Evolutionary conservation across 768 basidiomycete species (phyloP), one percentile per base, ranked within the genome.

Genomic region (Mycena olivaceomarginata): DNA sequence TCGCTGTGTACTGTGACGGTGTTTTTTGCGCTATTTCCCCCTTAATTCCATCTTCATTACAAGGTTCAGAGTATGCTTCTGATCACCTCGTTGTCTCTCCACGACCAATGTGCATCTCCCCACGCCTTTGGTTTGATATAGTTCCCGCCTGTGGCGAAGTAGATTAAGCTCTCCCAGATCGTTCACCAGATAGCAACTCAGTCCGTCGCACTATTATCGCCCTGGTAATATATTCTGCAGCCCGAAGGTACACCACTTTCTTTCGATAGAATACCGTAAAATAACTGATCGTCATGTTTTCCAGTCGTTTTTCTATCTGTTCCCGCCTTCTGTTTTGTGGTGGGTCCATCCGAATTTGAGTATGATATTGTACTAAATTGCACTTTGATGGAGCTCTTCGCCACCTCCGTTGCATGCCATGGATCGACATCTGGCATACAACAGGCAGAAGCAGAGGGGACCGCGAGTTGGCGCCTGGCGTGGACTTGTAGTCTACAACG

Each of bases 301-400:
- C 53, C 53, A 12, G 53, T 56, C n/a, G 22, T 56, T 56, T 56
- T n/a, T 56, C n/a, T 56, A 56, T 25, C n/a, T 22, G 53, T 22
- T 56, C 53, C n/a, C 53, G 53, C 53, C 53, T 22, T 56, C 25
- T 56, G n/a, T 56, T 25, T 22, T 56, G 22, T 56, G 53, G 53
- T 56, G 12, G 53, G 53, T 56, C 53, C 53, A 56, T 56, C n/a
- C 53, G 53, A 22, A 56, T 56, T 56, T 56, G 53, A 20, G 53
- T 22, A 56, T 51, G 15, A 51, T 51, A 51, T 51, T 51, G 48
- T 51, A 51, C 48, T 51, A 1, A 16, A 51, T 51, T 18, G 16
- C 48, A 51, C 18, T 16, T 51, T 51, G 5, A 51, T 0, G 18
- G 16, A 16, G 48, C 4, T 51, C 12, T 51, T 51, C 48, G 48